Evolutionary conservation across 345 rosid genomes (phyloP).

Genomic region (Heritiera fomes): DNA sequence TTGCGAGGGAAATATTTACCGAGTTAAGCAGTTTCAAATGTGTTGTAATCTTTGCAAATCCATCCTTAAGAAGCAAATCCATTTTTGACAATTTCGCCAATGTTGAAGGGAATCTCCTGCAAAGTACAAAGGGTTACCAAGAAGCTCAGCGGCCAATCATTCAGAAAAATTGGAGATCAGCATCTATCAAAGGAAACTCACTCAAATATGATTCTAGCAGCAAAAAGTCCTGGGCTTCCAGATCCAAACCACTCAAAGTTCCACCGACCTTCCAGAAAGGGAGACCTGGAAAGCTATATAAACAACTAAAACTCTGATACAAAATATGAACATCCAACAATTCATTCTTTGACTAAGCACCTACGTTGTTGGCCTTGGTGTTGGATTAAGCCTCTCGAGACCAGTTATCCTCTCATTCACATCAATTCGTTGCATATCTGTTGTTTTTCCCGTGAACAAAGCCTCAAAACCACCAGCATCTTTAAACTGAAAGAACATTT

Average conservation of each 20-base stretch:
- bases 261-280: slow-evolving; percentile 91
- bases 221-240: slow-evolving; percentile 70
- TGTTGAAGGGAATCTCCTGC: slow-evolving; percentile 80
- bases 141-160: slow-evolving; percentile 6
- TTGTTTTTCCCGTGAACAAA: slow-evolving; percentile 65
- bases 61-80: slow-evolving; percentile 70
- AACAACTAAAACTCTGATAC: slow-evolving; percentile 39
- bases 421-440: slow-evolving; percentile 77
- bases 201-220: slow-evolving; percentile 72
- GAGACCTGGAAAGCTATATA: slow-evolving; percentile 79
- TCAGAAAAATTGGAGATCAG: slow-evolving; percentile 13
- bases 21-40: slow-evolving; percentile 65
- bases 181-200: slow-evolving; percentile 34
- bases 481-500: slow-evolving; percentile 52
- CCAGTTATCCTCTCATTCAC: slow-evolving; percentile 84
- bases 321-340: slow-evolving; percentile 9
- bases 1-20: slow-evolving; percentile 37
- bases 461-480: slow-evolving; percentile 96
- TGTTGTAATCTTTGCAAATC: slow-evolving; percentile 60
- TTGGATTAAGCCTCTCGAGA: slow-evolving; percentile 88
- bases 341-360: slow-evolving; percentile 31
- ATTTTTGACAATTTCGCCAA: slow-evolving; percentile 69
- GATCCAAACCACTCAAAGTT: slow-evolving; percentile 92
- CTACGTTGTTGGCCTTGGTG: slow-evolving; percentile 93
- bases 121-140: slow-evolving; percentile 18